Conservation (phyloP, 1,284 basidiomycete genomes). For the Ustilago hordei region DNA sequence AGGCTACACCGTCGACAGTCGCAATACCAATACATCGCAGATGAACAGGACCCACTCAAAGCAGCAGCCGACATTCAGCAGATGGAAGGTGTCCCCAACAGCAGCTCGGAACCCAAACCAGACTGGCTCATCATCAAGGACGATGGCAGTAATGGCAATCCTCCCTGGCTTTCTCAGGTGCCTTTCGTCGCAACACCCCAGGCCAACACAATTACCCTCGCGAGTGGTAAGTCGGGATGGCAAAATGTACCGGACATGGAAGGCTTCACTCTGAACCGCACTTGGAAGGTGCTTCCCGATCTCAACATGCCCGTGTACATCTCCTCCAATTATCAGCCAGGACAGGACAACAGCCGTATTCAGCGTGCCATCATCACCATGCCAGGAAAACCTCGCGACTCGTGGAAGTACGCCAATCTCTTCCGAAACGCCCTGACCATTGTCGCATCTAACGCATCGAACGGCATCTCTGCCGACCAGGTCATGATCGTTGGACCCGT, state of each 20-base stretch:
- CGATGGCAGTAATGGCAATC: constrained; percentile 35
- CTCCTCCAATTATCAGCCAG: constrained; percentile 37
- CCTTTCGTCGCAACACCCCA: constrained; percentile 40
- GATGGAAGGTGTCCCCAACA: constrained; percentile 36
- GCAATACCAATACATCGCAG: constrained; percentile 48
- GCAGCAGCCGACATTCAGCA: constrained; percentile 48
- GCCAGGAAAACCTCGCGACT: constrained; percentile 64
- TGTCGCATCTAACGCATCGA: constrained; percentile 40
- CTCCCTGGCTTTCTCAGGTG: constrained; percentile 34
- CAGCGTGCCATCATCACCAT: constrained; percentile 59
- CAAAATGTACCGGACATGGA: constrained; percentile 39
- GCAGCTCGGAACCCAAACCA: constrained; percentile 19
- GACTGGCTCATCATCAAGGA: constrained; percentile 49
- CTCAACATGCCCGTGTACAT: constrained; percentile 59
- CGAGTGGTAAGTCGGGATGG: constrained; percentile 39
- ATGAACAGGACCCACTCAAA: constrained; percentile 48
- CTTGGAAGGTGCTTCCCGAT: constrained; percentile 34
- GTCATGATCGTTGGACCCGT: constrained; percentile 57
- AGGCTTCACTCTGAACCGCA: constrained; percentile 58
- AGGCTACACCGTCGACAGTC: constrained; percentile 22
- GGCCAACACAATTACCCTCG: constrained; percentile 10
- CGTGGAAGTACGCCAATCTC: constrained; percentile 65
- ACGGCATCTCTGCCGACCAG: constrained; percentile 33
- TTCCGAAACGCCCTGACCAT: constrained; percentile 52
- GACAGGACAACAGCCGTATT: constrained; percentile 43